A percentile compares a stretch with the other conserved stretches of the same genome.
Conservation (phyloP, 1,139 yeast genomes). For the Schizosaccharomyces versatilis region DNA sequence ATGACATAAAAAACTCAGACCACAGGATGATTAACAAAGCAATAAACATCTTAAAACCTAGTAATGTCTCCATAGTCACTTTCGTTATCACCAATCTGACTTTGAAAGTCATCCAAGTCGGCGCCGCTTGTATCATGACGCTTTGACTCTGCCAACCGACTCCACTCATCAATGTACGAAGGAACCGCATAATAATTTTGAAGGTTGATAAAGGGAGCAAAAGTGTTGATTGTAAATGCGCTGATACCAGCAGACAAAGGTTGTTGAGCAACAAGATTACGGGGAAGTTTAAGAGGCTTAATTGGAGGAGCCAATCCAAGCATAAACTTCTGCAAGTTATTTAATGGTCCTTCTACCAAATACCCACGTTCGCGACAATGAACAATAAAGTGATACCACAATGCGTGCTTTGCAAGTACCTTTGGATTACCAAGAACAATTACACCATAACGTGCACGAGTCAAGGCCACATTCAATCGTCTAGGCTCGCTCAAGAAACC, state of each 20-base stretch:
- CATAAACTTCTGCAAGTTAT: conserved; percentile 50
- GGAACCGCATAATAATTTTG: neutral
- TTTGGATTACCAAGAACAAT: conserved; percentile 69
- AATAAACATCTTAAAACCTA: neutral
- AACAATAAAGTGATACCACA: conserved; percentile 61
- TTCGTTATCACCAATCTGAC: conserved; percentile 2
- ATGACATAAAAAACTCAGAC: neutral
- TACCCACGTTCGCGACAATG: conserved; percentile 73
- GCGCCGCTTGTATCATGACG: neutral
- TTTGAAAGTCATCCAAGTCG: neutral
- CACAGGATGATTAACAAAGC: neutral
- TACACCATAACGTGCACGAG: conserved; percentile 75
- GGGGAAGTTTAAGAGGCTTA: neutral
- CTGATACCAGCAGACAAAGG: neutral
- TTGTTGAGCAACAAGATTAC: neutral
- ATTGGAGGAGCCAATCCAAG: conserved; percentile 28
- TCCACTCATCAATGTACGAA: conserved; percentile 1
- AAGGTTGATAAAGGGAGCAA: neutral
- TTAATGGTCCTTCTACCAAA: conserved; percentile 79
- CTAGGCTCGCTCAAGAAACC: conserved; percentile 82
- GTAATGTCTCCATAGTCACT: neutral
- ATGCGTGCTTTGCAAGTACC: conserved; percentile 42
- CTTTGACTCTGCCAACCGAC: neutral
- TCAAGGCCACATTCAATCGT: conserved; percentile 76
- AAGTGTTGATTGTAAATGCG: neutral